Conservation (phyloP, 331 rosid genomes). For the Cydonia oblonga region DNA sequence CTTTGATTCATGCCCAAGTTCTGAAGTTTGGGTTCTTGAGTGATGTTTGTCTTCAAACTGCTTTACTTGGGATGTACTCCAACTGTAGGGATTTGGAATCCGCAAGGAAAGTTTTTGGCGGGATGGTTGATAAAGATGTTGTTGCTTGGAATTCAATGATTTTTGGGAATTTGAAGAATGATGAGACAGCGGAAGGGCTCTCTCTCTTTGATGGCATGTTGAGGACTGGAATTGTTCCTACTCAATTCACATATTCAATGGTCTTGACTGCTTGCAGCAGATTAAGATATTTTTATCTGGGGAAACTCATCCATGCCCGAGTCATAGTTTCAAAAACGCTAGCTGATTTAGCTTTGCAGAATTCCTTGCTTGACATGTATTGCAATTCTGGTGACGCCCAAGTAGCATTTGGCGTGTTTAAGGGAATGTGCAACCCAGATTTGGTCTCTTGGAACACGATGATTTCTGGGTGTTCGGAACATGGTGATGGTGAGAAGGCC, state of each 20-base stretch:
- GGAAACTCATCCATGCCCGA: conserved; percentile 49
- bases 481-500: conserved; percentile 47
- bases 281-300: conserved; percentile 28
- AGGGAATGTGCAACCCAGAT: conserved; percentile 37
- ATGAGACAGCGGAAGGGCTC: conserved; percentile 29
- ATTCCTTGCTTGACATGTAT: conserved; percentile 77
- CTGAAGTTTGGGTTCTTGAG: conserved; percentile 54
- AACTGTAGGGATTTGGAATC: conserved; percentile 49
- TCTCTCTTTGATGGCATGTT: conserved; percentile 33
- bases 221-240: conserved; percentile 41
- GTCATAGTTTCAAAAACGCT: conserved; percentile 35
- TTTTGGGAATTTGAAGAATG: conserved; percentile 51
- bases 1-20: conserved; percentile 52
- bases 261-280: conserved; percentile 51
- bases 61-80: conserved; percentile 72
- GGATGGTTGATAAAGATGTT: conserved; percentile 45
- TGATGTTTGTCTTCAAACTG: conserved; percentile 57
- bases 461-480: conserved; percentile 62
- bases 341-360: conserved; percentile 52
- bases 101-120: conserved; percentile 44
- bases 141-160: conserved; percentile 86
- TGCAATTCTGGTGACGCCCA: conserved; percentile 45
- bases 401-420: conserved; percentile 40
- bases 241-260: conserved; percentile 58
- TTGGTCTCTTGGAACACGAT: conserved; percentile 84